These are phyloP conservation scores for Candida sp. DNA, from an alignment of 1,139 yeast species.

Conservation along the genomic window DNA sequence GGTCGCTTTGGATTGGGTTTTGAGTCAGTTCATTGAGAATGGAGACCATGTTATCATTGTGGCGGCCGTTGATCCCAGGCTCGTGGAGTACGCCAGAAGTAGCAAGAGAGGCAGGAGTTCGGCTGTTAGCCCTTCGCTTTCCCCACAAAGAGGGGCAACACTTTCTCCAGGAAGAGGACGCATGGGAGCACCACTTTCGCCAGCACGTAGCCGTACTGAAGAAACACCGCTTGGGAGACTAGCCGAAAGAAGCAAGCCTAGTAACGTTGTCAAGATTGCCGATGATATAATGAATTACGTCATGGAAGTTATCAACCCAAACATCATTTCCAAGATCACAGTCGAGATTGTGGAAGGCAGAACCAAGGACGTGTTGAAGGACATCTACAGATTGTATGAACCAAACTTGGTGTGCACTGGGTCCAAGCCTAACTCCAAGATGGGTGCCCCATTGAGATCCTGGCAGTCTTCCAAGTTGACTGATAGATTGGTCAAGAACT, in stretches of 20 bases:
- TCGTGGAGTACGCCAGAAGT: conserved; percentile 4
- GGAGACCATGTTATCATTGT: conserved; percentile 71
- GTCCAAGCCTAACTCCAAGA: conserved; percentile 50
- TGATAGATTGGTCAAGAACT: conserved; percentile 65
- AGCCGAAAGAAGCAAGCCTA: conserved; percentile 38
- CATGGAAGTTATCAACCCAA: conserved; percentile 49
- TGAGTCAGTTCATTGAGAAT: conserved; percentile 53
- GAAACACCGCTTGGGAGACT: conserved; percentile 23
- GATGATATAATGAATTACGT: conserved; percentile 51
- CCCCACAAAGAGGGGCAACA: background rate
- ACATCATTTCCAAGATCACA: conserved; percentile 56
- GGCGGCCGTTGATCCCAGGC: conserved; percentile 33
- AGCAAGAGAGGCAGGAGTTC: conserved; percentile 8
- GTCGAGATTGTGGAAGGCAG: conserved; percentile 68
- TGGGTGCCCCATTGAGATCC: conserved; percentile 59
- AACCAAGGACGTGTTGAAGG: conserved; percentile 59
- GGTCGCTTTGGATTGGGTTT: conserved; percentile 77
- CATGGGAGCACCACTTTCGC: background rate
- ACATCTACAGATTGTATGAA: conserved; percentile 63
- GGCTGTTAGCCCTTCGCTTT: conserved; percentile 19
- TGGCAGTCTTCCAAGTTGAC: conserved; percentile 67
- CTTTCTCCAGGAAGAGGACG: background rate
- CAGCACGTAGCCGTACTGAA: background rate
- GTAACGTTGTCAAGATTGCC: conserved; percentile 36
- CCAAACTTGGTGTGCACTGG: conserved; percentile 72